These are phyloP conservation scores for Carex scoparia DNA, from an alignment of 176 grass and related monocot genomes.

Conservation along the genomic window DNA sequence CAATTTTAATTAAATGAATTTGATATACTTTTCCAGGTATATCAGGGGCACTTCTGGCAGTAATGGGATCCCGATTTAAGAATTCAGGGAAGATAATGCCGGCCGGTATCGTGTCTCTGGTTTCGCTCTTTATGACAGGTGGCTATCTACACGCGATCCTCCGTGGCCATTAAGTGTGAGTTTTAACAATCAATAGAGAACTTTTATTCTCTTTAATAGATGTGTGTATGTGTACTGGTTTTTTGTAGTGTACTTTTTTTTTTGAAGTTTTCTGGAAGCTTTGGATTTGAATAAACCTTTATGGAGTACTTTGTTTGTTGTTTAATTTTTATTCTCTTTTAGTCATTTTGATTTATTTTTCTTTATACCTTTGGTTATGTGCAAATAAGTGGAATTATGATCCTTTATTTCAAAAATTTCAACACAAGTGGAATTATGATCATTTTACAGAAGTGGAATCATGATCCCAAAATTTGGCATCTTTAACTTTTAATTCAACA, in stretches of 20 bases:
- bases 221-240: no score
- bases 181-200: neutral
- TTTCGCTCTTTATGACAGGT: slow-evolving; percentile 71
- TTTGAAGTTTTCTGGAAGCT: neutral
- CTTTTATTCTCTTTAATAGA: neutral
- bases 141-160: slow-evolving; percentile 78
- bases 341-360: neutral
- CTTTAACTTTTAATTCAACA: no score
- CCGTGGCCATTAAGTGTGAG: slow-evolving; percentile 22
- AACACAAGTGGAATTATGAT: no score
- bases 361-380: neutral
- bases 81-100: slow-evolving; percentile 79
- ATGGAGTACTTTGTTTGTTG: neutral
- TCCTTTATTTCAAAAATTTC: no score
- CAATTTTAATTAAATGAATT: neutral
- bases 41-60: slow-evolving; percentile 49
- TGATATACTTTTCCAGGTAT: slow-evolving; percentile 32
- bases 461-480: no score
- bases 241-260: neutral
- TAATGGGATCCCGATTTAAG: slow-evolving; percentile 85
- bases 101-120: slow-evolving; percentile 57
- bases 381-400: no score
- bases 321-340: neutral
- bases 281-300: neutral
- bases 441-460: no score